Conservation (phyloP, 306 rosid genomes). For the Vigna nakashimae region DNA sequence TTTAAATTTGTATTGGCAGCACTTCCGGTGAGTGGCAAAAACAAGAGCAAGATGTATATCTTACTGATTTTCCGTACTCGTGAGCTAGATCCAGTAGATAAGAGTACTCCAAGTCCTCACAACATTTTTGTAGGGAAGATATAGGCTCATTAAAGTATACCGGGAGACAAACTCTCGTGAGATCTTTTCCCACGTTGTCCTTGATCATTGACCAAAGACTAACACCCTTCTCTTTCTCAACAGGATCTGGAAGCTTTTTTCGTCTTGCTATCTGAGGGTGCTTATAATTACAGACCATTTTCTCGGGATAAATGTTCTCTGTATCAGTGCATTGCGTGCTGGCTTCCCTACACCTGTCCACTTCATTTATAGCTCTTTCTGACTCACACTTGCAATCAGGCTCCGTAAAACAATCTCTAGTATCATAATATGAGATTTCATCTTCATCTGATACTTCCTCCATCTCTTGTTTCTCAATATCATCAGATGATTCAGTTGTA, state of each 20-base stretch:
- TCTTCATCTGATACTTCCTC: conserved; percentile 92
- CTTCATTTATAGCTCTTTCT: conserved; percentile 48
- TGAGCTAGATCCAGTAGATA: conserved; percentile 90
- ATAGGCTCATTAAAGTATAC: conserved; percentile 97
- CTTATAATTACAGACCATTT: conserved; percentile 40
- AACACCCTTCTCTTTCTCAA: conserved; percentile 96
- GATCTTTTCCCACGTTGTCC: conserved; percentile 99
- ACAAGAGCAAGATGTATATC: conserved; percentile 33
- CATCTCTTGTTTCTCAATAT: conserved; percentile 84
- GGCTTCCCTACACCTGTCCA: conserved; percentile 47
- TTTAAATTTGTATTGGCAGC: conserved; percentile 8
- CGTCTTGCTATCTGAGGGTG: conserved; percentile 68
- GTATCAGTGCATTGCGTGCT: conserved; percentile 46
- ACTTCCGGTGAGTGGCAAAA: conserved; percentile 1
- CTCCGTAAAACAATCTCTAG: conserved; percentile 74
- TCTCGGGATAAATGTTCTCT: conserved; percentile 53
- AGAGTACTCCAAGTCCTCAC: conserved; percentile 94
- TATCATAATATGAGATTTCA: conserved; percentile 73
- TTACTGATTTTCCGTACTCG: conserved; percentile 83
- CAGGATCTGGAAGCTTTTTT: conserved; percentile 85
- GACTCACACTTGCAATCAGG: conserved; percentile 58
- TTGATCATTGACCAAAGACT: conserved; percentile 98
- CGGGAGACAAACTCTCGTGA: conserved; percentile 92
- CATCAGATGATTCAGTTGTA: conserved; percentile 92
- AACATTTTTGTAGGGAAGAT: conserved; percentile 96